These are phyloP conservation scores for Annulohypoxylon nitens DNA, from an alignment of 495 filamentous ascomycete species.

Conservation along the genomic window DNA sequence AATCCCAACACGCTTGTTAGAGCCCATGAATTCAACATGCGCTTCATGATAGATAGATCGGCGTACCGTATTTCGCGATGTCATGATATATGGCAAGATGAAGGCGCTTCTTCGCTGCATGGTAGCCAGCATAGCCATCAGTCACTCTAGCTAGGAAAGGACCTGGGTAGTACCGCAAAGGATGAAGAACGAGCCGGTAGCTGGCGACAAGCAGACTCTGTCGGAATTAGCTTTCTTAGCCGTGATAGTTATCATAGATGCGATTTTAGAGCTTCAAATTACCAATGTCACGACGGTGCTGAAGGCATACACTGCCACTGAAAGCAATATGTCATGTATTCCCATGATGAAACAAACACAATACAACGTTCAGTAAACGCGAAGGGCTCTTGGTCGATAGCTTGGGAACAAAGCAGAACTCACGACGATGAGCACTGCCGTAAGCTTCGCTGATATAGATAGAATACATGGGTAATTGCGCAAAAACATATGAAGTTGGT, in stretches of 20 bases:
- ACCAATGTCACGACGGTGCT: not conserved
- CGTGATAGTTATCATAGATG: not conserved
- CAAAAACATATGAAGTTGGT: too few species aligned
- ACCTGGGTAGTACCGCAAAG: not conserved
- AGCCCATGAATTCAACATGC: not conserved
- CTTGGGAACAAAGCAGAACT: too few species aligned
- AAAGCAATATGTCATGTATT: not conserved
- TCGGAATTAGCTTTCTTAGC: not conserved
- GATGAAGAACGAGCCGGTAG: not conserved
- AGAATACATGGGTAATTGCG: too few species aligned
- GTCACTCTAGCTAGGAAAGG: not conserved
- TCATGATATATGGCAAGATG: conserved; percentile 11
- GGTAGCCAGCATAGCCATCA: conserved; percentile 8
- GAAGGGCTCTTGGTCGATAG: too few species aligned
- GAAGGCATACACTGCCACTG: not conserved
- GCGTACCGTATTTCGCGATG: conserved; percentile 5
- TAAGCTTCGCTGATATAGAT: too few species aligned
- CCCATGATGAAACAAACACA: not conserved
- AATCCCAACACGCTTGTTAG: not conserved
- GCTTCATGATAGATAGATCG: not conserved
- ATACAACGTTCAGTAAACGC: too few species aligned
- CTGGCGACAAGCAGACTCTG: not conserved
- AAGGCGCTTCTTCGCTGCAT: conserved; percentile 1
- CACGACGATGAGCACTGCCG: too few species aligned
- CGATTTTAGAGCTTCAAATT: not conserved